phyloP scores from a whole-genome alignment of 192 early-diverging fungal genomes.

The Lunasporangiospora selenospora region DNA sequence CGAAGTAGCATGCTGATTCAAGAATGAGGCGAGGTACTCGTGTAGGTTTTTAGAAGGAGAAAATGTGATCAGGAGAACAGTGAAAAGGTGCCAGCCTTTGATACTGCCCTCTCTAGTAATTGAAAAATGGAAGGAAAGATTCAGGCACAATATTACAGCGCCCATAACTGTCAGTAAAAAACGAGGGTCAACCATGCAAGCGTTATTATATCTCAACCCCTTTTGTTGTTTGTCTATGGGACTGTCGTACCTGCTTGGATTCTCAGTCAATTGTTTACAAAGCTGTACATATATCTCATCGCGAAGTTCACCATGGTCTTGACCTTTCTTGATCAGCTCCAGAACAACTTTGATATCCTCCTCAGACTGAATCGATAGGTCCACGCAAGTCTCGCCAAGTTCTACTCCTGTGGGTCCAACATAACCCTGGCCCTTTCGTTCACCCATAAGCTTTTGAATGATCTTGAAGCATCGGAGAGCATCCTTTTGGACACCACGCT shows the following conservation, averaged over 20 bases:
- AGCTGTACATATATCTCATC: slow-evolving; percentile 97
- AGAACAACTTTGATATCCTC: slow-evolving; percentile 71
- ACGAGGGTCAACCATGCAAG: no score
- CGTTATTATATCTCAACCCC: no score
- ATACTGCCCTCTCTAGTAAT: slow-evolving; percentile 62
- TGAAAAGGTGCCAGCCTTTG: slow-evolving; percentile 89
- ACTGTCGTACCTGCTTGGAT: slow-evolving; percentile 78
- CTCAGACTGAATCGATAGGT: slow-evolving; percentile 46
- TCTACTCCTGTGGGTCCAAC: slow-evolving; percentile 43
- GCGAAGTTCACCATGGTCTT: slow-evolving; percentile 75
- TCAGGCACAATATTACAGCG: neutral
- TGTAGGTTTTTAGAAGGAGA: slow-evolving; percentile 90
- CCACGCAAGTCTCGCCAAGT: slow-evolving; percentile 40
- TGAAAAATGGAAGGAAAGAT: neutral
- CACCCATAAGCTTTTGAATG: slow-evolving; percentile 88
- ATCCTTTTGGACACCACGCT: slow-evolving; percentile 79
- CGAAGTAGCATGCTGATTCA: slow-evolving; percentile 64
- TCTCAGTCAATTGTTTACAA: slow-evolving; percentile 85
- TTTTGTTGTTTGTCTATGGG: no score
- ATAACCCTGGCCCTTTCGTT: slow-evolving; percentile 51
- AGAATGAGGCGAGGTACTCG: slow-evolving; percentile 82
- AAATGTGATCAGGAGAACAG: slow-evolving; percentile 85
- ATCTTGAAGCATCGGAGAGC: slow-evolving; percentile 85
- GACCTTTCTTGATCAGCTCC: slow-evolving; percentile 78
- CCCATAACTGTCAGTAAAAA: no score